These are phyloP conservation scores for Pugionium cornutum DNA, from an alignment of 345 rosid species.

Conservation along the genomic window DNA sequence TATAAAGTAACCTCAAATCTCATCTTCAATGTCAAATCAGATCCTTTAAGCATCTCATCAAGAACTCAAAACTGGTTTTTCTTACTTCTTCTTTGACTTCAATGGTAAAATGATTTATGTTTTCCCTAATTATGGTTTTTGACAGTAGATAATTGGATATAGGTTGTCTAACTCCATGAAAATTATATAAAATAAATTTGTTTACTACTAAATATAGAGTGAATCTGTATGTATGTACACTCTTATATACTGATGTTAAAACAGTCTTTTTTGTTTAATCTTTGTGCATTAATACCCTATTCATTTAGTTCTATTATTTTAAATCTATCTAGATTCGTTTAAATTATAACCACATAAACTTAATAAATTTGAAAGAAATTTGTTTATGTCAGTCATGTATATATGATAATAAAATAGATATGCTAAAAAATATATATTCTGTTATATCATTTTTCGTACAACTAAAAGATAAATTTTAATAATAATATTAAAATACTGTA, in stretches of 20 bases:
- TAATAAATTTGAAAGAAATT: no score
- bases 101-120: constrained; percentile 14
- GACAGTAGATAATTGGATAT: neutral
- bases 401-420: no score
- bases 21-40: constrained; percentile 26
- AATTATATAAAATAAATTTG: neutral
- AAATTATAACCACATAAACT: no score
- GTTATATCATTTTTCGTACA: no score
- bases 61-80: constrained; percentile 4
- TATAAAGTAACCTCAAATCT: constrained; percentile 23
- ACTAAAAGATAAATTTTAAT: no score
- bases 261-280: no score
- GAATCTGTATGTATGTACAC: neutral
- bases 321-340: no score
- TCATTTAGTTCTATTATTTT: neutral
- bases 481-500: no score
- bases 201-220: neutral
- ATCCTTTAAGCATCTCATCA: constrained; percentile 15
- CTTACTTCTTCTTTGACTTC: neutral
- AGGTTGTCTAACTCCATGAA: constrained; percentile 1
- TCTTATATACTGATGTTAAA: neutral
- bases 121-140: constrained; percentile 17
- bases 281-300: no score
- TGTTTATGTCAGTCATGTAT: no score
- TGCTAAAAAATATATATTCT: no score